A percentile compares a stretch with the other conserved stretches of the same genome.
Conservation (phyloP, 1,139 yeast genomes). For the Yamadazyma oceani region DNA sequence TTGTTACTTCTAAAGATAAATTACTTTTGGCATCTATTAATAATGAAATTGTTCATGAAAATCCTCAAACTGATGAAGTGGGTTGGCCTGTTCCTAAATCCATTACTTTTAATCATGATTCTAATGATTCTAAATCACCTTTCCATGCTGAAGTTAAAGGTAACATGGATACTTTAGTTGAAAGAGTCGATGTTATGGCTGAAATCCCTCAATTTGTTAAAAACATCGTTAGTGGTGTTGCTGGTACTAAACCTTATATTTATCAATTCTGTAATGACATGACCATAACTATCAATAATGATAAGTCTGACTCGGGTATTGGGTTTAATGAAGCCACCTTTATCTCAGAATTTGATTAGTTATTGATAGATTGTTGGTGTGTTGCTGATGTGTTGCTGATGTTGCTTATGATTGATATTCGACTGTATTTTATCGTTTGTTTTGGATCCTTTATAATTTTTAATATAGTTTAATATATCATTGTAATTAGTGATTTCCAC, state of each 20-base stretch:
- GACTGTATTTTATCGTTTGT: conserved; percentile 6
- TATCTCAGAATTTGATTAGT: conserved; percentile 41
- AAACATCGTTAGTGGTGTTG: conserved; percentile 88
- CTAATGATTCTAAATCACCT: conserved; percentile 26
- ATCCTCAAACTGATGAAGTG: conserved; percentile 65
- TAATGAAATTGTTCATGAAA: conserved; percentile 64
- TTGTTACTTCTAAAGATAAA: conserved; percentile 63
- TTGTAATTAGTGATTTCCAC: neutral
- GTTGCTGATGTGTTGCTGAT: neutral
- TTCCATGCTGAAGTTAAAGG: conserved; percentile 51
- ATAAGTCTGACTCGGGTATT: conserved; percentile 55
- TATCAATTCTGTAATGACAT: conserved; percentile 79
- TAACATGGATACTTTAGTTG: conserved; percentile 59
- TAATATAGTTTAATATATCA: neutral
- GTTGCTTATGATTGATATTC: conserved; percentile 9
- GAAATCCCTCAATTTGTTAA: conserved; percentile 95
- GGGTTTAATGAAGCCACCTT: conserved; percentile 86
- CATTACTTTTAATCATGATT: conserved; percentile 54
- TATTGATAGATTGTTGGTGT: neutral
- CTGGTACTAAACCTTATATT: conserved; percentile 93
- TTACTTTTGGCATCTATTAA: conserved; percentile 65
- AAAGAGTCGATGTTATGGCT: conserved; percentile 96
- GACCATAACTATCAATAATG: conserved; percentile 36
- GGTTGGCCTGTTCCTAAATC: conserved; percentile 90
- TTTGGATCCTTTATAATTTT: conserved; percentile 3